A percentile compares a stretch with the other conserved stretches of the same genome.
Evolutionary conservation across 1,284 basidiomycete genomes (phyloP).

Genomic region (Leccinum fuscescens): DNA sequence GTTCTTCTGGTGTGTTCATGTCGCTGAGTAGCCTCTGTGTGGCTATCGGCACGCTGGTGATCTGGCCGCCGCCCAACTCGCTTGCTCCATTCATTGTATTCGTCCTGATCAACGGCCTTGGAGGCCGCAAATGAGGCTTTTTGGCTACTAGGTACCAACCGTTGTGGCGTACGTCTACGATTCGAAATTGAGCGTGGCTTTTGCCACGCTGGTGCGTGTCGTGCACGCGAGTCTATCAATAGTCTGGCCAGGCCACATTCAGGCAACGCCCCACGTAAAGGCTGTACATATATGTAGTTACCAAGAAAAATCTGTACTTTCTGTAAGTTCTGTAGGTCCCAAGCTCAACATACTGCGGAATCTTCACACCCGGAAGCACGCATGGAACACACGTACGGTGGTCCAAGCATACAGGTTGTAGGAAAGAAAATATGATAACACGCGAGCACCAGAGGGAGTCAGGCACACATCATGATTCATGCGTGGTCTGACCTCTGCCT

Average conservation of each 20-base stretch:
- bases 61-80: constrained; percentile 33
- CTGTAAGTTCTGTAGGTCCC: no score
- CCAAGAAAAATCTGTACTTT: no score
- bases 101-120: constrained; percentile 29
- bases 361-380: no score
- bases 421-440: no score
- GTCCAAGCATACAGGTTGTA: no score
- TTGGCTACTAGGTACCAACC: constrained; percentile 34
- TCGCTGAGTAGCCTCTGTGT: constrained; percentile 27
- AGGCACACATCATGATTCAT: no score
- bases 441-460: no score
- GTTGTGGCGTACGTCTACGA: constrained; percentile 33
- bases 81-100: constrained; percentile 33
- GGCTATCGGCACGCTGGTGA: constrained; percentile 33
- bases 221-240: not conserved
- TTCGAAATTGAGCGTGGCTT: constrained; percentile 25
- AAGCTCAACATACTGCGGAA: no score
- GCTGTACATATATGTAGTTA: no score
- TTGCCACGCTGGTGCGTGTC: constrained; percentile 28
- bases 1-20: constrained; percentile 31
- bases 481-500: constrained; percentile 31
- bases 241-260: not conserved
- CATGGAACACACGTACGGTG: no score
- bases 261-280: no score
- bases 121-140: constrained; percentile 29